Conservation (phyloP, 768 basidiomycete species). For the Tulasnella sp. region DNA sequence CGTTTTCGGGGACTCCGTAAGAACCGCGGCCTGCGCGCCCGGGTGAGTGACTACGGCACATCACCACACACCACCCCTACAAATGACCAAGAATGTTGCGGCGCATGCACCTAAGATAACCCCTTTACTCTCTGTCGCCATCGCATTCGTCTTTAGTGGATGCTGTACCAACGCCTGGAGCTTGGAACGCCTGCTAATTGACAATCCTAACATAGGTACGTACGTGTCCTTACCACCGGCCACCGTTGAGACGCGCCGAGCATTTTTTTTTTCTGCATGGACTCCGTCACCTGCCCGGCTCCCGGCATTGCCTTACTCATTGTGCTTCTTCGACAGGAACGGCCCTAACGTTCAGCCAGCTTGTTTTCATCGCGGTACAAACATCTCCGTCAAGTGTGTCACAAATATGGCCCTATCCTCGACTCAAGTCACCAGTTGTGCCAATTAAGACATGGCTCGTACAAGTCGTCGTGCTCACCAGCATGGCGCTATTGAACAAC, state of each 20-base stretch:
- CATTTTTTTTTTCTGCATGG: too few relatives aligned
- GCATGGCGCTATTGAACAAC: slow-evolving; percentile 66
- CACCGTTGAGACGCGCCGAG: too few relatives aligned
- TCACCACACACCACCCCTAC: too few relatives aligned
- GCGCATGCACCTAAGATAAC: too few relatives aligned
- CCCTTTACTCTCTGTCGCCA: slow-evolving; percentile 27
- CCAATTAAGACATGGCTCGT: slow-evolving; percentile 57
- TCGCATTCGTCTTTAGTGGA: slow-evolving; percentile 65
- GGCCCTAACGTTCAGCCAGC: slow-evolving; percentile 76
- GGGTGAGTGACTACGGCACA: too few relatives aligned
- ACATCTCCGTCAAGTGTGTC: slow-evolving; percentile 53
- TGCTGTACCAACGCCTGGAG: slow-evolving; percentile 82
- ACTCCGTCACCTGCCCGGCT: too few relatives aligned
- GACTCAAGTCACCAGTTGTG: slow-evolving; percentile 54
- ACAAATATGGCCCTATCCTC: slow-evolving; percentile 33
- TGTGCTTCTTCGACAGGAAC: slow-evolving; percentile 39
- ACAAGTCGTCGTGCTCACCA: slow-evolving; percentile 59
- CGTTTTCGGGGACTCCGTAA: too few relatives aligned
- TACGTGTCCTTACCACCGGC: background rate
- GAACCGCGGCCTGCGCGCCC: too few relatives aligned
- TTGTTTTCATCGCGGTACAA: slow-evolving; percentile 63
- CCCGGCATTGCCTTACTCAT: slow-evolving; percentile 5
- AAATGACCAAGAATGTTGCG: too few relatives aligned
- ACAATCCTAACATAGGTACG: slow-evolving; percentile 58
- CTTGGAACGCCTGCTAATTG: slow-evolving; percentile 60